Base-by-base conservation (phyloP, 176 grass and related monocot genomes). In the Rhynchospora breviuscula region DNA sequence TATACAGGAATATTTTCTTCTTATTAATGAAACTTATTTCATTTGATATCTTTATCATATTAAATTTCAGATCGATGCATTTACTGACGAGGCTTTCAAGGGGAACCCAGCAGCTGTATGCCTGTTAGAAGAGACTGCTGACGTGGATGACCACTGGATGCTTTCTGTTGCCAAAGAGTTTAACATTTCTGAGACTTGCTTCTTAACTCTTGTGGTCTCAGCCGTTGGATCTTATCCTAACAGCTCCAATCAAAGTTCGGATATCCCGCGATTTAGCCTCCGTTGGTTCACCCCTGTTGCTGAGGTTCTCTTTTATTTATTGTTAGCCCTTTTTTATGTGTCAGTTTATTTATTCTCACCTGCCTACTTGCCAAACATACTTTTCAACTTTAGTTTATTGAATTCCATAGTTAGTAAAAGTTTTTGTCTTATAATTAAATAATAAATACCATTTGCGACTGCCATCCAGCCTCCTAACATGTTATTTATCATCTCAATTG, bases 31-130 rank as follows among this genome's bases (percentile, higher is more conserved):
- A n/a, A n/a, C n/a, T 17, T 44, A 8, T 7, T 51, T 60, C 21
- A 10, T 79, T 56, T 23, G 22, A 43, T 54, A 45, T 64, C 35
- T 65, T 25, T 65, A 22, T 62, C 44, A 29, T 45, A 29, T 0
- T 59, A 48, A 54, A 85, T 45, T 22, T 83, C 91, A 97, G 94
- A 88, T 97, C 45, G 94, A 97, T 10, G 91, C 89, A 6, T 97
- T 97, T 61, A 75, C 91, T 31, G 46, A 58, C 23, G 60, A 54
- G 71, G 85, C 87, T 18, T 93, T 97, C 84, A 97, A 88, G 94
- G 94, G 94, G 13, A 93, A 93, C 40, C 91, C 91, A 9, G 94
- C 91, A 6, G 91, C 91, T 14, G 91, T 93, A 44, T 93, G 94
- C 65, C 26, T 93, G 25, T 84, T 97, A 44, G 84, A 97, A 2